Base-by-base conservation (phyloP, 2,329 filamentous ascomycete species). In the Capronia coronata region DNA sequence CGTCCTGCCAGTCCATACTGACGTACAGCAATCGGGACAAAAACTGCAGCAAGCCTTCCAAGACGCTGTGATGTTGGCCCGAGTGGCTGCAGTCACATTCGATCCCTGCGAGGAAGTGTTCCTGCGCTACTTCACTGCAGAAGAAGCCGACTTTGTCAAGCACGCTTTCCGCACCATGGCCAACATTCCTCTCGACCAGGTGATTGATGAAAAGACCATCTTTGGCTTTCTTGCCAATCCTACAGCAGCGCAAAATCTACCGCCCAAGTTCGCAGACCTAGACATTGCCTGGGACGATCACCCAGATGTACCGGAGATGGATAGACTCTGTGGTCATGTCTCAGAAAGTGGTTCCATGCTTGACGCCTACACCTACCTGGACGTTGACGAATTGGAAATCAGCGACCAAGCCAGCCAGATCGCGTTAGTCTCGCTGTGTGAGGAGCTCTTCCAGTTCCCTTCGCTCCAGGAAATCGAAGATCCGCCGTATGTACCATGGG, bases 91-190 rank as follows among this genome's bases (percentile, higher is more conserved):
- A 13, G 32, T 38, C 5, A 45, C 27, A 4, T 42, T 46, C 30
- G 38, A 38, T 25, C 32, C 35, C 13, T 47, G 48, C 19, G 48
- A 51, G 23, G 32, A 23, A 25, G 19, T 25, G 25, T 47, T 46
- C 19, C 30, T 43, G 7, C 43, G 48, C 7, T 46, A 46, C 43
- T 51, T 47, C 35, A 18, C 25, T 6, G 16, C 43, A 1, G 22
- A 34, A 9, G 42, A 51, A 29, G 34, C 43, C 3, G 37, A 38
- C 10, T 43, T 51, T 11, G 48, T 51, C 7, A 46, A 43, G 14
- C 21, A 51, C 9, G 29, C 46, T 9, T 51, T 51, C 30, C 48
- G 30, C 18, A 51, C 37, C 4, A 19, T 51, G 32, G 48, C 43
- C 7, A 51, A 46, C 19, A 38, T 47, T 22, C 34, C 34, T 9